A percentile compares a stretch with the other conserved stretches of the same genome.
phyloP scores from a whole-genome alignment of 345 rosid genomes.

The Punica granatum region DNA sequence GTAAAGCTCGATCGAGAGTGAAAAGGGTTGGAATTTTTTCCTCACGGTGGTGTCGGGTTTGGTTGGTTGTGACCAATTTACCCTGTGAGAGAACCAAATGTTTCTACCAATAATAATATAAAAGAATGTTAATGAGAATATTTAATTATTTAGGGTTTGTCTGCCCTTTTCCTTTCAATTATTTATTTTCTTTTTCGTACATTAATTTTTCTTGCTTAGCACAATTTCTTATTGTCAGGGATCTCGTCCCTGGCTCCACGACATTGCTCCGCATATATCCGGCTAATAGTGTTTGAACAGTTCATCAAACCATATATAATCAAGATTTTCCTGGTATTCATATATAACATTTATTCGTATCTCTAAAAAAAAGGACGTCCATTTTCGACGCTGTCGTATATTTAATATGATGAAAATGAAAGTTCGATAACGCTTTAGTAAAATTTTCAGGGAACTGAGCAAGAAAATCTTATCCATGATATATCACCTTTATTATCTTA shows the following conservation, averaged over 20 bases:
- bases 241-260: too few relatives aligned
- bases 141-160: too few relatives aligned
- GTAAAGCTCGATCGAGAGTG: not conserved
- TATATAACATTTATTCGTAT: too few relatives aligned
- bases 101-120: not conserved
- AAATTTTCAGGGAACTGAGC: not conserved
- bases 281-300: too few relatives aligned
- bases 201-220: too few relatives aligned
- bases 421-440: not conserved
- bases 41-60: conserved; percentile 6
- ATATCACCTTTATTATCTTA: not conserved
- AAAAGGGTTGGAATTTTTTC: conserved; percentile 5
- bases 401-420: not conserved
- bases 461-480: not conserved
- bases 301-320: too few relatives aligned
- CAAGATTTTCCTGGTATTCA: too few relatives aligned
- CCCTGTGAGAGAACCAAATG: conserved; percentile 12
- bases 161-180: not conserved
- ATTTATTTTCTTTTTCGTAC: not conserved
- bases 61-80: not conserved
- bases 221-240: too few relatives aligned
- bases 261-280: too few relatives aligned
- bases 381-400: too few relatives aligned
- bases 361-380: too few relatives aligned
- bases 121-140: not conserved